Conservation (phyloP, 345 rosid genomes). For the Lepidium africanum region DNA sequence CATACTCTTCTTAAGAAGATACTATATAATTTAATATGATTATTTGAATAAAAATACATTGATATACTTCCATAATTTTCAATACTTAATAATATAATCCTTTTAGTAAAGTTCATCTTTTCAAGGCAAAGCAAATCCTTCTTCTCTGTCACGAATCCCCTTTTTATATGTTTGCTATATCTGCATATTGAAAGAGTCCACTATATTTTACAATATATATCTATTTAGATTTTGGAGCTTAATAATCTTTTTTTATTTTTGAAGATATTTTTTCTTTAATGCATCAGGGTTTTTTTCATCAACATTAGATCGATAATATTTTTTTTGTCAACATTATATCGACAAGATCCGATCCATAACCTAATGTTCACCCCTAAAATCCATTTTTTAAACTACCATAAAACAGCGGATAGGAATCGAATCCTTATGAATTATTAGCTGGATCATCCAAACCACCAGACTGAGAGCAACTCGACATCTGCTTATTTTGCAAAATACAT, state of each 20-base stretch:
- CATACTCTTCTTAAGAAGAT: conserved; percentile 1
- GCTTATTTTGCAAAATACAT: neutral
- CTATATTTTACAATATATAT: neutral
- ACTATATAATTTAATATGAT: conserved; percentile 1
- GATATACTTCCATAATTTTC: neutral
- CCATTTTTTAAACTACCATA: no score
- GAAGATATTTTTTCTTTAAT: neutral
- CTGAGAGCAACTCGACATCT: no score
- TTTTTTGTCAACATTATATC: no score
- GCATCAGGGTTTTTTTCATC: no score
- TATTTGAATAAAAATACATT: neutral
- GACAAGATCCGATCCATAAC: no score
- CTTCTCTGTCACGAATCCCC: conserved; percentile 23
- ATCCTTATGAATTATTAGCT: no score
- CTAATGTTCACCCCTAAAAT: no score
- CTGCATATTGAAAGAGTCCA: neutral
- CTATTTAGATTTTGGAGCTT: neutral
- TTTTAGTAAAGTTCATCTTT: conserved; percentile 15
- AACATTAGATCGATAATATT: no score
- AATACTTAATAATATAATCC: neutral
- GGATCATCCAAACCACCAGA: no score
- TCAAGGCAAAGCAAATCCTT: conserved; percentile 20
- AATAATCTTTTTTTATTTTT: neutral
- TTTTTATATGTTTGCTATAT: neutral
- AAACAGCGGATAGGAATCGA: no score